Conservation (phyloP, 2,329 filamentous ascomycete genomes). For the Neonectria sp. region DNA sequence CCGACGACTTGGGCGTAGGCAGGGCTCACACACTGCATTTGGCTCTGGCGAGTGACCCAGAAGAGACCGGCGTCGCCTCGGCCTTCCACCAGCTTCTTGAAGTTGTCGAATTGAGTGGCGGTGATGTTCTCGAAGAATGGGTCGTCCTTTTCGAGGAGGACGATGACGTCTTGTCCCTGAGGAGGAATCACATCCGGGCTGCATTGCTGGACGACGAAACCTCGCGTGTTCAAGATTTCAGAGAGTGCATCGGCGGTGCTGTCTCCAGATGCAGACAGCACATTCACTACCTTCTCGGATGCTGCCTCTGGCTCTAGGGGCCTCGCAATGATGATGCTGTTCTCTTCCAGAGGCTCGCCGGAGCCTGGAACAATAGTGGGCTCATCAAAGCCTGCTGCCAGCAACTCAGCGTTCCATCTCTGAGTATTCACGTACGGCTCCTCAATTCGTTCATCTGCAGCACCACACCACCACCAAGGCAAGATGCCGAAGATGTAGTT, state of each 20-base stretch:
- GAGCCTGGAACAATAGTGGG: background rate
- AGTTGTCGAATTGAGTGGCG: slow-evolving; percentile 26
- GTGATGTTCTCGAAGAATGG: slow-evolving; percentile 48
- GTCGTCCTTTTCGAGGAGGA: slow-evolving; percentile 44
- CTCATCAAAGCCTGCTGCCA: slow-evolving; percentile 41
- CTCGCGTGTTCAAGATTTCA: no score
- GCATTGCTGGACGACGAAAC: no score
- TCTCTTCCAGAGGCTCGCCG: no score
- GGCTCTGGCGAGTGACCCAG: slow-evolving; percentile 51
- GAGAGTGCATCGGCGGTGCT: slow-evolving; percentile 44
- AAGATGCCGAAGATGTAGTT: slow-evolving; percentile 48
- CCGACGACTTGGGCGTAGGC: slow-evolving; percentile 49
- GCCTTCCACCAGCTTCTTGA: slow-evolving; percentile 25
- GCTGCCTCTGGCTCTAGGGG: no score
- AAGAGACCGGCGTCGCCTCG: slow-evolving; percentile 37
- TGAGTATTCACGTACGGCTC: slow-evolving; percentile 45
- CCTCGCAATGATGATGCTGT: no score
- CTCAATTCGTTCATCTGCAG: slow-evolving; percentile 40
- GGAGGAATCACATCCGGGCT: slow-evolving; percentile 6
- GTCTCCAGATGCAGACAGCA: background rate
- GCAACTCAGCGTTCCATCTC: slow-evolving; percentile 49
- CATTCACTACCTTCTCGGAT: no score
- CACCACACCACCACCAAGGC: slow-evolving; percentile 55
- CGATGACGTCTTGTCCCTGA: slow-evolving; percentile 52
- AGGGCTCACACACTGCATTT: slow-evolving; percentile 47